These are phyloP conservation scores for Colletotrichum lini DNA, from an alignment of 2,329 filamentous ascomycete genomes.

Conservation along the genomic window DNA sequence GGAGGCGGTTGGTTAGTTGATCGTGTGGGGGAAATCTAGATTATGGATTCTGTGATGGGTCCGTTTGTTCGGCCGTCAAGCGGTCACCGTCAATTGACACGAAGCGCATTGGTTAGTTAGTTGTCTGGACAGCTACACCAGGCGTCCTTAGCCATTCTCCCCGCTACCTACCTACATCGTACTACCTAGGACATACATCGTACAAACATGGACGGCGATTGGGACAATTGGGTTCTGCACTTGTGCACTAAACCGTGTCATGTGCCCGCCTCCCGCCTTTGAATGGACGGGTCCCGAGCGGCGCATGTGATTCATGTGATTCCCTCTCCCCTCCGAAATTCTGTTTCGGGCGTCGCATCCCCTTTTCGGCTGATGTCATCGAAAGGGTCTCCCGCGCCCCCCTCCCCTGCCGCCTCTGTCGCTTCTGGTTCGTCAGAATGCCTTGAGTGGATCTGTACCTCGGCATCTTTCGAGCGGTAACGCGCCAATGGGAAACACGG, in stretches of 20 bases:
- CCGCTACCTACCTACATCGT: too few species aligned
- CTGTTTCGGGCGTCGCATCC: constrained; percentile 31
- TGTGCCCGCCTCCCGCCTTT: constrained; percentile 24
- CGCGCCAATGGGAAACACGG: constrained; percentile 18
- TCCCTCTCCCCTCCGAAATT: background rate
- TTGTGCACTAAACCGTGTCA: constrained; percentile 22
- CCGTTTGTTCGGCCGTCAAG: background rate
- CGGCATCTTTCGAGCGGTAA: constrained; percentile 24
- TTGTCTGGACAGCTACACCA: background rate
- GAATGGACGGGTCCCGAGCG: too few species aligned
- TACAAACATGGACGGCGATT: background rate
- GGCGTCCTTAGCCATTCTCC: too few species aligned
- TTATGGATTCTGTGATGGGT: background rate
- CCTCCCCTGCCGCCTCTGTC: background rate
- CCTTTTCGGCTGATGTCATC: constrained; percentile 39
- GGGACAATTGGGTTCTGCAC: constrained; percentile 14
- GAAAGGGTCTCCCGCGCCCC: constrained; percentile 8
- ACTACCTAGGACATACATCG: too few species aligned
- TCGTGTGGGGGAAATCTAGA: constrained; percentile 12
- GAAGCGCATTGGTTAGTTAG: constrained; percentile 1
- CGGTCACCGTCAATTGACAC: constrained; percentile 6
- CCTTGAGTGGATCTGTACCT: constrained; percentile 29
- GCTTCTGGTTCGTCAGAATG: constrained; percentile 21
- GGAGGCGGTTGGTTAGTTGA: background rate
- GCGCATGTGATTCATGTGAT: constrained; percentile 31